phyloP scores from a whole-genome alignment of 208 protist species.

The Acanthamoeba lugdunensis region DNA sequence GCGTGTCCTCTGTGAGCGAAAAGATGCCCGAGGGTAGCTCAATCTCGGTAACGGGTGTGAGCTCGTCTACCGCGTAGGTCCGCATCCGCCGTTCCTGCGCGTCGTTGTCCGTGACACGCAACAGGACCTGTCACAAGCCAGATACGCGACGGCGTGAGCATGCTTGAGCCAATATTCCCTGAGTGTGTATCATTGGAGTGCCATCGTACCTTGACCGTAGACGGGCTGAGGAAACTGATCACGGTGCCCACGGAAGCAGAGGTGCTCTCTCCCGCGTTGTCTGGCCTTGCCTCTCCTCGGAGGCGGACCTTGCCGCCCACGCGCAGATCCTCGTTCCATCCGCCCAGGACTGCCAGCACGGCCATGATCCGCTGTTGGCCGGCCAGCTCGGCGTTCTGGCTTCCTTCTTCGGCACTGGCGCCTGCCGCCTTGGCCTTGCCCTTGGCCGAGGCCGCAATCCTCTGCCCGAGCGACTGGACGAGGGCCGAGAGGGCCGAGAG shows the following conservation, averaged over 20 bases:
- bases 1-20: neutral
- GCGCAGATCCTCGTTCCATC: slow-evolving; percentile 33
- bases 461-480: neutral
- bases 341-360: slow-evolving; percentile 12
- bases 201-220: slow-evolving; percentile 13
- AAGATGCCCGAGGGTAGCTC: neutral
- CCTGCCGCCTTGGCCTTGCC: neutral
- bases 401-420: neutral
- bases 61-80: neutral
- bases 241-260: neutral
- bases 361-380: neutral
- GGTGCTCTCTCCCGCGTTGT: neutral
- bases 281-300: neutral
- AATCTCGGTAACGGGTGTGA: slow-evolving; percentile 23
- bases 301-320: slow-evolving; percentile 39
- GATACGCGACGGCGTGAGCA: no score
- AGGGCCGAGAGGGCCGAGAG: neutral
- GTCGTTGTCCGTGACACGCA: neutral
- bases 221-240: slow-evolving; percentile 8
- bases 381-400: neutral
- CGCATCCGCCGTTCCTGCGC: neutral
- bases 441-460: neutral
- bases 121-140: neutral
- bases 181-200: no score
- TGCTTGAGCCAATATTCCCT: neutral